A percentile compares a stretch with the other conserved stretches of the same genome.
These are phyloP conservation scores for Nakaseomyces bracarensis DNA, from an alignment of 1,139 yeast species.

Conservation along the genomic window DNA sequence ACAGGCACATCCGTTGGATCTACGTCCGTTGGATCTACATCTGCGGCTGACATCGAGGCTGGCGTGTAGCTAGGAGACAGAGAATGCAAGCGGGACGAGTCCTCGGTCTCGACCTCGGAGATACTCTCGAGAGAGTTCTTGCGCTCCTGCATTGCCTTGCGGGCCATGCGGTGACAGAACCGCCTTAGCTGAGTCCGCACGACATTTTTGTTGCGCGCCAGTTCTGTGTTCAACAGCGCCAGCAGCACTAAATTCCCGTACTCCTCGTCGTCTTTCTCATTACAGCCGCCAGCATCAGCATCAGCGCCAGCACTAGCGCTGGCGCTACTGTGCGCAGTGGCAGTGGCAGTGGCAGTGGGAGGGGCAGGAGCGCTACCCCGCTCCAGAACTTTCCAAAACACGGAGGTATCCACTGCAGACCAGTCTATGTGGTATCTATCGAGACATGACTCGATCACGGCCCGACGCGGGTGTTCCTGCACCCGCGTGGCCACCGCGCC, in stretches of 20 bases:
- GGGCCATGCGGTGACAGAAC: not conserved
- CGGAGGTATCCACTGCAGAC: not conserved
- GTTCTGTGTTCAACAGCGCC: slow-evolving; percentile 1
- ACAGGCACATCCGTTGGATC: no score
- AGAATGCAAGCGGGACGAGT: not conserved
- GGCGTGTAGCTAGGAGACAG: slow-evolving; percentile 5
- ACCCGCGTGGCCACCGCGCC: not conserved
- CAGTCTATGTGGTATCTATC: slow-evolving; percentile 1
- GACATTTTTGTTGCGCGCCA: not conserved
- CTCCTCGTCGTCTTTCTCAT: not conserved
- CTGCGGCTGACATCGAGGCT: not conserved
- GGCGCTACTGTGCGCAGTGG: no score
- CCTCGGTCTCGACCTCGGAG: not conserved
- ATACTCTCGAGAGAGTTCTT: slow-evolving; percentile 3
- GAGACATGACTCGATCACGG: not conserved
- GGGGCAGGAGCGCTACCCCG: no score
- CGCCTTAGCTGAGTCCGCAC: not conserved
- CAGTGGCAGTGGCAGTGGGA: no score
- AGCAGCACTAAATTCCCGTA: not conserved
- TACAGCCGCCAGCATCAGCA: not conserved
- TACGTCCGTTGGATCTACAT: no score
- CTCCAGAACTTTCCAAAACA: not conserved
- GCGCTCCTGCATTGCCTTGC: not conserved
- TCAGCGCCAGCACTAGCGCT: not conserved
- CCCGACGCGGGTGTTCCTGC: not conserved